Base-by-base conservation (phyloP, 176 grass and related monocot genomes). In the Ensete glaucum region DNA sequence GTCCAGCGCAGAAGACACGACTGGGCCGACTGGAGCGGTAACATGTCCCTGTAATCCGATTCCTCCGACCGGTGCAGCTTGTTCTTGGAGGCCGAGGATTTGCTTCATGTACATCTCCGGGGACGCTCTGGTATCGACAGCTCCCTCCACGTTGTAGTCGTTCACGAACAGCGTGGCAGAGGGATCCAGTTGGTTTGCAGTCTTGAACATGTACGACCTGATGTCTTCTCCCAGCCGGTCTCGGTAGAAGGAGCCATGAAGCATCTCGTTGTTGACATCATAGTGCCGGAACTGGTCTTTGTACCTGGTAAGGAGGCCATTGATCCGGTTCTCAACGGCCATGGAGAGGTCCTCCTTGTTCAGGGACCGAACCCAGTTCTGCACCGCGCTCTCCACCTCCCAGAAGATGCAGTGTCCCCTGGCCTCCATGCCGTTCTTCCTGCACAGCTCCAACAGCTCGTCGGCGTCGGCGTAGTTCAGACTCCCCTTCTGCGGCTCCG, bases 401-500 rank as follows among this genome's bases (percentile, higher is more conserved):
- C 90, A 98, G 84, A 98, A 98, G 69, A 98, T 98, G 84, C 94
- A 93, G 88, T 98, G 94, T 0, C 90, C 94, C 12, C 90, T 80
- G 14, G 85, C 82, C 23, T 67, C 55, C 81, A 98, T 89, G 64
- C 77, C 79, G 78, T 98, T 82, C 84, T 98, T 85, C 59, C 80
- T 63, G 86, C 94, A 98, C 49, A 98, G 69, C 67, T 79, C 82
- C 49, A 98, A 80, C 13, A 98, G 94, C 66, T 91, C 90, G 51
- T 98, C 94, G n/a, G 94, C 94, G 68, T 93, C 90, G 25, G 27
- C 58, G 73, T 98, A 98, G 88, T 67, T 93, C 1, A 93, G 2
- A 62, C 72, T 69, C 25, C 90, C 94, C 14, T 83, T 86, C 81
- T 87, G 80, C 43, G 90, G 83, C 85, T 98, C 94, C 17, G 94